Evolutionary conservation across 345 rosid species (phyloP).

Genomic region (Syzygium grande): DNA sequence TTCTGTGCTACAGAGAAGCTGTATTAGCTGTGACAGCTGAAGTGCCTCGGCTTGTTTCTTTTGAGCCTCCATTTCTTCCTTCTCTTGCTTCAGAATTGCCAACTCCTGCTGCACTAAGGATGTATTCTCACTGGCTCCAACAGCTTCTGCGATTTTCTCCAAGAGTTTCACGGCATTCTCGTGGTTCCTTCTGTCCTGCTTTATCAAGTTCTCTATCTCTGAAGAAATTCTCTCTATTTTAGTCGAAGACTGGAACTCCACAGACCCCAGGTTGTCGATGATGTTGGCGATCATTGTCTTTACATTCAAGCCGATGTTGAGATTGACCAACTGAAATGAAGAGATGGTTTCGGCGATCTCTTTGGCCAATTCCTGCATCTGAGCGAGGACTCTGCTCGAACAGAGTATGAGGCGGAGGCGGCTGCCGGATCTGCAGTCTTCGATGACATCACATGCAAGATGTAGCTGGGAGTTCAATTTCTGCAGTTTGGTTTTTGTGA

Average conservation of each 20-base stretch:
- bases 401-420: slow-evolving; percentile 24
- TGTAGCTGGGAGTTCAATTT: slow-evolving; percentile 16
- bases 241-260: slow-evolving; percentile 19
- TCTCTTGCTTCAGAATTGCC: slow-evolving; percentile 32
- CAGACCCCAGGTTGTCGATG: slow-evolving; percentile 12
- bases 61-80: slow-evolving; percentile 34
- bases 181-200: slow-evolving; percentile 9
- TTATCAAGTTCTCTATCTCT: slow-evolving; percentile 25
- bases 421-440: slow-evolving; percentile 29
- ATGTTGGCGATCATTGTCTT: slow-evolving; percentile 17
- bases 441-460: slow-evolving; percentile 17
- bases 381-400: slow-evolving; percentile 10
- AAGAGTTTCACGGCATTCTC: slow-evolving; percentile 27
- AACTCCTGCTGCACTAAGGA: slow-evolving; percentile 29
- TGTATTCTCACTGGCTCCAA: slow-evolving; percentile 20
- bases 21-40: slow-evolving; percentile 31
- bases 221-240: slow-evolving; percentile 20
- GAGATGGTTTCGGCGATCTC: slow-evolving; percentile 38
- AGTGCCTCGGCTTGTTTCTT: slow-evolving; percentile 49
- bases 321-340: slow-evolving; percentile 31
- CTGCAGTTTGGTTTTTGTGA: slow-evolving; percentile 15
- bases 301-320: slow-evolving; percentile 20
- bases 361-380: slow-evolving; percentile 25
- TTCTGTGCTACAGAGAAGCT: slow-evolving; percentile 31
- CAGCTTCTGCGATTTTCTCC: slow-evolving; percentile 30